Conservation (phyloP, 768 basidiomycete genomes). For the Podaxis sp. region DNA sequence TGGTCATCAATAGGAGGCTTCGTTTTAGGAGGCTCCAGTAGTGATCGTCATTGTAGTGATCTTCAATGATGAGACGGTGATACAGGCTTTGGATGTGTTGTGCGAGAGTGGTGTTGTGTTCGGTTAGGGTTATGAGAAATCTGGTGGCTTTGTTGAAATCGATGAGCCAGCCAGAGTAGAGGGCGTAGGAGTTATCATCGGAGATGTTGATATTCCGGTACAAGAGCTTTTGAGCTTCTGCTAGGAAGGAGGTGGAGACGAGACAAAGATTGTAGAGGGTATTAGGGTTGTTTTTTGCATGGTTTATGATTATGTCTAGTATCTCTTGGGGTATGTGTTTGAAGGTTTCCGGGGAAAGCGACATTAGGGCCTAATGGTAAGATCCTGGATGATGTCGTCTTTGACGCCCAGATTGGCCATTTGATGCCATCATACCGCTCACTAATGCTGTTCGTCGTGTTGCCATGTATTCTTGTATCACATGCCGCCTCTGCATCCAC, state of each 20-base stretch:
- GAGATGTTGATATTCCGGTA: conserved; percentile 3
- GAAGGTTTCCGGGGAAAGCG: background rate
- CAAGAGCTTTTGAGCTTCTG: background rate
- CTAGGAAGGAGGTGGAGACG: background rate
- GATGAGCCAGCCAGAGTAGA: conserved; percentile 3
- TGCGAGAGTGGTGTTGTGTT: background rate
- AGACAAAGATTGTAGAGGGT: conserved; percentile 9
- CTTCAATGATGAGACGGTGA: background rate
- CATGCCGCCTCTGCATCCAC: too few species aligned
- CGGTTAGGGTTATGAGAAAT: background rate
- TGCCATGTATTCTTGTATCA: too few species aligned
- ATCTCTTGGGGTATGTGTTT: conserved; percentile 2
- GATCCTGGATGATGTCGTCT: too few species aligned
- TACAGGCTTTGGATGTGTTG: background rate
- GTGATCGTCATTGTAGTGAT: background rate
- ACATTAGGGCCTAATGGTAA: background rate
- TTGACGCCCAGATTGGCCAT: too few species aligned
- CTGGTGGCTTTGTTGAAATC: background rate
- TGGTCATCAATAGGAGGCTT: background rate
- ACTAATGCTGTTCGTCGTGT: too few species aligned
- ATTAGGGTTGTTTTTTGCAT: background rate
- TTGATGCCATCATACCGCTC: background rate
- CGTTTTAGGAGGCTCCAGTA: background rate
- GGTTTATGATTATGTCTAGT: background rate
- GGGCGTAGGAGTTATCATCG: background rate